Conservation (phyloP, 176 grass and related monocot species). For the Phyllostachys edulis region DNA sequence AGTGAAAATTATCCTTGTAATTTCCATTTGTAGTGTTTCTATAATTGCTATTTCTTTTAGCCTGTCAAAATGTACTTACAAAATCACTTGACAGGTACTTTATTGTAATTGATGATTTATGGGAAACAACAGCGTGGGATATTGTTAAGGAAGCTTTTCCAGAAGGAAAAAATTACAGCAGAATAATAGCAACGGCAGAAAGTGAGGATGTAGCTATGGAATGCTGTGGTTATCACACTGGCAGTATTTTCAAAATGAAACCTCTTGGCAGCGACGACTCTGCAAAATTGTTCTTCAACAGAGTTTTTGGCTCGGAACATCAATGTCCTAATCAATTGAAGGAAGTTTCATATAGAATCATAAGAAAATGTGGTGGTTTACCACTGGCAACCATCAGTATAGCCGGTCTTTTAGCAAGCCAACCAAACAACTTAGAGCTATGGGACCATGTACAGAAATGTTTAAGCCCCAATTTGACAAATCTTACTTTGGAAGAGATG, state of each 20-base stretch:
- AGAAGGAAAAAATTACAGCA: not conserved
- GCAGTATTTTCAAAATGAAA: not conserved
- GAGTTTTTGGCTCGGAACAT: not conserved
- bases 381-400: not conserved
- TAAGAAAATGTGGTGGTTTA: not conserved
- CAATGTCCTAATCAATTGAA: not conserved
- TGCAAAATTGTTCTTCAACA: not conserved
- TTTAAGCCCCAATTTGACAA: not conserved
- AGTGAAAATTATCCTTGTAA: not conserved
- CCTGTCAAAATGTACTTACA: not conserved
- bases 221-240: not conserved
- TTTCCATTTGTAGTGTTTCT: not conserved
- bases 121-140: not conserved
- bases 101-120: constrained; percentile 12
- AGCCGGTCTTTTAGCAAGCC: not conserved
- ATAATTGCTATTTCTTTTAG: not conserved
- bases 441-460: not conserved
- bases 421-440: not conserved
- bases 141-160: not conserved
- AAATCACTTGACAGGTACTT: not conserved
- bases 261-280: not conserved
- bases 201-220: not conserved
- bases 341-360: not conserved
- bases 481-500: not conserved
- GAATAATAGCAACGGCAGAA: not conserved